These are phyloP conservation scores for Aspergillus asperescens DNA, from an alignment of 495 filamentous ascomycete species.

Conservation along the genomic window DNA sequence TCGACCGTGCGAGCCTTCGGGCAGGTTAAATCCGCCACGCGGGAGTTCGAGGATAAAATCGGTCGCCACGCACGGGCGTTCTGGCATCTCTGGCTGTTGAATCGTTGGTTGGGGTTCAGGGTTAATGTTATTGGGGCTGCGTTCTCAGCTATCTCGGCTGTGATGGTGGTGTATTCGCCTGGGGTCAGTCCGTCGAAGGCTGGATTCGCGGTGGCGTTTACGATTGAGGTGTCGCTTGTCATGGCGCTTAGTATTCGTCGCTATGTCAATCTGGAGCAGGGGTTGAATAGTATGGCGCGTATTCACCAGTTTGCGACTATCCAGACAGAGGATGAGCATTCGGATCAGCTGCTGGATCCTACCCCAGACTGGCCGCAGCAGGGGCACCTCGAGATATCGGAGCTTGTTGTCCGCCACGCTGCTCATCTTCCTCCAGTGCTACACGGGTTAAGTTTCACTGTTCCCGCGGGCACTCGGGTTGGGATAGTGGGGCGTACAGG, in stretches of 20 bases:
- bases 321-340: too few species aligned
- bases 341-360: too few species aligned
- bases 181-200: conserved; percentile 56
- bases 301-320: too few species aligned
- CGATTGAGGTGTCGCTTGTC: conserved; percentile 50
- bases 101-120: conserved; percentile 60
- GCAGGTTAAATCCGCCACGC: too few species aligned
- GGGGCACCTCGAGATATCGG: too few species aligned
- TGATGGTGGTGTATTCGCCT: conserved; percentile 44
- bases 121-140: conserved; percentile 54
- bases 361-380: too few species aligned
- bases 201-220: conserved; percentile 62
- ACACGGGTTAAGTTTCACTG: conserved; percentile 66
- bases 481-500: conserved; percentile 74
- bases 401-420: too few species aligned
- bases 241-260: conserved; percentile 57
- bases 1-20: too few species aligned
- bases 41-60: too few species aligned
- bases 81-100: too few species aligned
- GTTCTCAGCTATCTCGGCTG: conserved; percentile 52
- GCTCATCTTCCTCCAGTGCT: conserved; percentile 50
- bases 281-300: conserved; percentile 65
- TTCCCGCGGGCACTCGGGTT: conserved; percentile 68
- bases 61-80: too few species aligned
- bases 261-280: conserved; percentile 60